Evolutionary conservation across 495 filamentous ascomycete species (phyloP), one percentile per base, ranked within the genome.

Genomic region (Hypoxylon rickii): DNA sequence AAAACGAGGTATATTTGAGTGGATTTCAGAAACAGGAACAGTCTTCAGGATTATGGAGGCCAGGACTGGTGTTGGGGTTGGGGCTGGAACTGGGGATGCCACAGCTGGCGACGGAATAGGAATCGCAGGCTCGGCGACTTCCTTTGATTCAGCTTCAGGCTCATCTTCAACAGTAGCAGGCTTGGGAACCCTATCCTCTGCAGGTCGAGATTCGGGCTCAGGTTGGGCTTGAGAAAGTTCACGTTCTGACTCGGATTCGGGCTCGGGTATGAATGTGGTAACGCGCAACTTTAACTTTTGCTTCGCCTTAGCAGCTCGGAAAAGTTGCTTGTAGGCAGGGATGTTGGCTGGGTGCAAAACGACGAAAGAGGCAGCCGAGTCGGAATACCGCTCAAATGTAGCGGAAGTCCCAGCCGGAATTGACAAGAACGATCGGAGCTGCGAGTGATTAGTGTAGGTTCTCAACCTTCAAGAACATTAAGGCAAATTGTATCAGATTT

Each of bases 251-350:
- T 29, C 59, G 39, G 42, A 12, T 61, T 65, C 13, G 3, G 48
- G 24, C 32, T 59, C 46, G 15, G 37, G 42, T 10, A 20, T 63
- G 68, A 29, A n/a, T n/a, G 76, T 69, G 13, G 83, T 92, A 40
- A 87, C 90, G 58, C 86, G 87, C 42, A 99, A 83, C 66, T 92
- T 90, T 54, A 99, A 86, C 86, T 97, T 99, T 49, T 92, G 85
- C 81, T 99, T 99, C 13, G 94, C 94, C 75, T 97, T 99, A 55
- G 95, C 94, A 66, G 94, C 94, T 59, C 94, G 89, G 70, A 91
- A 91, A 32, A 99, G 86, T 71, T 96, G 92, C 76, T 97, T 99
- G 83, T 96, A 97, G 46, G 96, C 89, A 18, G 87, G 78, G 1
- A 79, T 70, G 60, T 97, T 96, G 66, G 78, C 76, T 41, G 82